phyloP scores from a whole-genome alignment of 2,329 filamentous ascomycete genomes.

The Alternaria hordeiaustralica region DNA sequence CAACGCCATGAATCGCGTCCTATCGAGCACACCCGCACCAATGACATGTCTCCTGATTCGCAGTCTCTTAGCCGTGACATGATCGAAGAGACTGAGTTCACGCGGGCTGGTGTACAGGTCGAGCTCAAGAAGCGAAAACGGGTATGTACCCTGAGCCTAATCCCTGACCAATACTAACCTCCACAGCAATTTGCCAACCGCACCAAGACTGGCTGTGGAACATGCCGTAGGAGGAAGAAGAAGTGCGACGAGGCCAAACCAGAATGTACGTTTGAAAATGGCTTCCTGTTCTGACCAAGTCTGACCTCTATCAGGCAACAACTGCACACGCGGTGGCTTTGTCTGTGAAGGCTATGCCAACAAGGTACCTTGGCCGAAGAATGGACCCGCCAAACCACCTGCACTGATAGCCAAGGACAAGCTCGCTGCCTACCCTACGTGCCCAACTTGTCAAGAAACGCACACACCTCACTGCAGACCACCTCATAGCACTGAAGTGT shows the following conservation, averaged over 20 bases:
- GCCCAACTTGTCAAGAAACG: constrained; percentile 26
- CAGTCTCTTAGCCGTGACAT: constrained; percentile 7
- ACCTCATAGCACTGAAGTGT: constrained; percentile 5
- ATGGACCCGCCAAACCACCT: constrained; percentile 66
- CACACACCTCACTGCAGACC: constrained; percentile 43
- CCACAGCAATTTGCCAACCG: constrained; percentile 82
- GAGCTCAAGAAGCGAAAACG: constrained; percentile 53
- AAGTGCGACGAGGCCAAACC: constrained; percentile 97
- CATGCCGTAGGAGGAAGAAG: constrained; percentile 91
- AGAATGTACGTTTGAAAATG: constrained; percentile 73
- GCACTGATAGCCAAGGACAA: constrained; percentile 84
- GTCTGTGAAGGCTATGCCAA: constrained; percentile 89
- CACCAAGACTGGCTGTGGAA: constrained; percentile 94
- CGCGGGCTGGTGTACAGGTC: constrained; percentile 54
- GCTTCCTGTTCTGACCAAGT: not conserved
- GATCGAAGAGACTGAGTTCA: constrained; percentile 46
- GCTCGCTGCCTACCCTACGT: constrained; percentile 28
- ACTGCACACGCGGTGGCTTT: constrained; percentile 90
- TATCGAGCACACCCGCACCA: constrained; percentile 21
- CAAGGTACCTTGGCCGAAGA: constrained; percentile 78
- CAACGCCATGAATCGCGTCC: constrained; percentile 36
- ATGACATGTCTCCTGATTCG: constrained; percentile 14
- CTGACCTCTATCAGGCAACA: constrained; percentile 58
- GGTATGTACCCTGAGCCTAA: constrained; percentile 47
- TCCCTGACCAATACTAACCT: constrained; percentile 15